Percentiles rank a stretch among this genome's conserved stretches.
Evolutionary conservation across 2,329 filamentous ascomycete species (phyloP).

Genomic region (Sporothrix pseudoabietina): DNA sequence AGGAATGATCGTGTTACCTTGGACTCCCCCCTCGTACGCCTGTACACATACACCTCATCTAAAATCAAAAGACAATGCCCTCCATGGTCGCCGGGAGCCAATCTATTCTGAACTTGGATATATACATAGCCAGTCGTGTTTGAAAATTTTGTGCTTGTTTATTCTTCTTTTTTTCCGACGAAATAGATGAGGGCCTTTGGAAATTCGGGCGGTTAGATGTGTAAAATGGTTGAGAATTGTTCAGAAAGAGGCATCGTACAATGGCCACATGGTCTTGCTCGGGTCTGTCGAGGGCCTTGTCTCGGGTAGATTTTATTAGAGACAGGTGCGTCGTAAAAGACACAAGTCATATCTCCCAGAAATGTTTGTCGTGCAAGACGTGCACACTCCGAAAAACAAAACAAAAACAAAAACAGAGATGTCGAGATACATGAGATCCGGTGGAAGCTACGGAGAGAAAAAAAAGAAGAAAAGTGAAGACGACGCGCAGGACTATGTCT

Average conservation of each 20-base stretch:
- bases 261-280: neutral
- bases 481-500: neutral
- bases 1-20: neutral
- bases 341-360: neutral
- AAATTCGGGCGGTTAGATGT: neutral
- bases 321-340: neutral
- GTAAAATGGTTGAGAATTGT: neutral
- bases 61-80: neutral
- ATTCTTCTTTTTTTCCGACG: neutral
- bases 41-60: neutral
- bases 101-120: slow-evolving; percentile 4
- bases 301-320: neutral
- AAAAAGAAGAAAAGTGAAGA: neutral
- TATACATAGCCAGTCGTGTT: neutral
- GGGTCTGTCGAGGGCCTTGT: neutral
- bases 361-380: neutral
- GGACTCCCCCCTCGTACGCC: neutral
- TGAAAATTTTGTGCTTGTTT: neutral
- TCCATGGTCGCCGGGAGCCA: neutral
- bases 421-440: neutral
- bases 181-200: neutral
- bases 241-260: neutral
- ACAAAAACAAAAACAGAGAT: neutral
- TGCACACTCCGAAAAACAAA: neutral
- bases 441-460: neutral